phyloP scores from a whole-genome alignment of 169 alveolate species.

The Eimeria zaria region DNA sequence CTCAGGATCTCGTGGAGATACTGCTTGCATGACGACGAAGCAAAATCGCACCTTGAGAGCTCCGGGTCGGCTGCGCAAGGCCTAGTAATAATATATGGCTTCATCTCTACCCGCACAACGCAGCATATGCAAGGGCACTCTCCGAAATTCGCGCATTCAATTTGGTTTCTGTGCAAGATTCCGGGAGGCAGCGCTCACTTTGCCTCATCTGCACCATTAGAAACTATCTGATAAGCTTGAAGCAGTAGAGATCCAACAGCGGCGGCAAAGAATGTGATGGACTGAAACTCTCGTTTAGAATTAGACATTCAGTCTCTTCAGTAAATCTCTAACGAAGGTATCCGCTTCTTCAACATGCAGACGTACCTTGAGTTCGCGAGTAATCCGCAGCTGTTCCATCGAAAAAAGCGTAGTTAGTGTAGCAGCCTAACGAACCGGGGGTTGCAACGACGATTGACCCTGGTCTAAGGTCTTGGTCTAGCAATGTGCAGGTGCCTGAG shows the following conservation, averaged over 20 bases:
- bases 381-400: constrained; percentile 78
- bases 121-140: not conserved
- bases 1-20: not conserved
- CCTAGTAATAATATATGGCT: constrained; percentile 75
- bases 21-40: not conserved
- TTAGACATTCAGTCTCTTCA: not conserved
- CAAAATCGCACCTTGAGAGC: constrained; percentile 61
- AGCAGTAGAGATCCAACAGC: not conserved
- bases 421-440: constrained; percentile 80
- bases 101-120: constrained; percentile 30
- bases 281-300: not conserved
- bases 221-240: not conserved
- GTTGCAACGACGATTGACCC: constrained; percentile 84
- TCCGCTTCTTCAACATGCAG: not conserved
- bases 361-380: constrained; percentile 60
- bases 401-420: constrained; percentile 77
- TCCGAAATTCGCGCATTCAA: not conserved
- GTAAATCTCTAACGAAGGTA: not conserved
- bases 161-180: not conserved
- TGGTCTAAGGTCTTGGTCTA: constrained; percentile 83
- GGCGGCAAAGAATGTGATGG: not conserved
- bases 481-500: constrained; percentile 83
- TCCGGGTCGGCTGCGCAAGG: constrained; percentile 83
- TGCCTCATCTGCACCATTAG: not conserved
- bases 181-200: not conserved